Percentiles rank a stretch among this genome's conserved stretches.
phyloP scores from a whole-genome alignment of 257 asterid species.

The Rauvolfia tetraphylla region DNA sequence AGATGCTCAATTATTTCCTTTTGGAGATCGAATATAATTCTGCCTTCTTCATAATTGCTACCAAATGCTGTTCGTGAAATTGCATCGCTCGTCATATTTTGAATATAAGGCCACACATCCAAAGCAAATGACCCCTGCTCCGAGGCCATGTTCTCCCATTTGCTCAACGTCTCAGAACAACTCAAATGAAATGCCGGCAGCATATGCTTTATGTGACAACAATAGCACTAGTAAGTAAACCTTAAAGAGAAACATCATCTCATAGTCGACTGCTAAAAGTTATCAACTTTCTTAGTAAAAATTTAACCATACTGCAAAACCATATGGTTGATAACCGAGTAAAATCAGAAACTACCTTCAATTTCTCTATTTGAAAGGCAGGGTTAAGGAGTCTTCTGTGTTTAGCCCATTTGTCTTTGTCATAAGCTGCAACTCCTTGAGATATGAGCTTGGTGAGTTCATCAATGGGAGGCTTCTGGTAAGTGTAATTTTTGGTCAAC shows the following conservation, averaged over 20 bases:
- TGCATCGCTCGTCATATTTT: constrained; percentile 30
- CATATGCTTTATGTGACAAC: constrained; percentile 27
- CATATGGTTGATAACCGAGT: background rate
- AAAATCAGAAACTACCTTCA: constrained; percentile 14
- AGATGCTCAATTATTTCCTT: constrained; percentile 17
- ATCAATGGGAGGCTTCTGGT: constrained; percentile 16
- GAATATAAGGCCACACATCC: constrained; percentile 42
- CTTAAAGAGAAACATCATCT: background rate
- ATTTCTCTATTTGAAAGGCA: constrained; percentile 24
- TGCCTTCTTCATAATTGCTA: constrained; percentile 38
- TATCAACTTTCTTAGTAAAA: background rate
- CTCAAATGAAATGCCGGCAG: constrained; percentile 37
- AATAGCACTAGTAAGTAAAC: background rate
- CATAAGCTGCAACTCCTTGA: constrained; percentile 22
- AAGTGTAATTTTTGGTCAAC: constrained; percentile 14
- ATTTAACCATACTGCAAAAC: background rate
- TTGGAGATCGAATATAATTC: constrained; percentile 35
- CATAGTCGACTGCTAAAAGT: background rate
- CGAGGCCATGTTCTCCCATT: constrained; percentile 33
- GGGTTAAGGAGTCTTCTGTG: constrained; percentile 30
- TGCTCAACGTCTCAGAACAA: constrained; percentile 36
- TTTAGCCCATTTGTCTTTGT: constrained; percentile 24
- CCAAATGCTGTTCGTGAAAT: constrained; percentile 51
- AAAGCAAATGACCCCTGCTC: constrained; percentile 24
- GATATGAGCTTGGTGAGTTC: constrained; percentile 1